Conservation (phyloP, 768 basidiomycete genomes). For the Leccinum pellstonianum region DNA sequence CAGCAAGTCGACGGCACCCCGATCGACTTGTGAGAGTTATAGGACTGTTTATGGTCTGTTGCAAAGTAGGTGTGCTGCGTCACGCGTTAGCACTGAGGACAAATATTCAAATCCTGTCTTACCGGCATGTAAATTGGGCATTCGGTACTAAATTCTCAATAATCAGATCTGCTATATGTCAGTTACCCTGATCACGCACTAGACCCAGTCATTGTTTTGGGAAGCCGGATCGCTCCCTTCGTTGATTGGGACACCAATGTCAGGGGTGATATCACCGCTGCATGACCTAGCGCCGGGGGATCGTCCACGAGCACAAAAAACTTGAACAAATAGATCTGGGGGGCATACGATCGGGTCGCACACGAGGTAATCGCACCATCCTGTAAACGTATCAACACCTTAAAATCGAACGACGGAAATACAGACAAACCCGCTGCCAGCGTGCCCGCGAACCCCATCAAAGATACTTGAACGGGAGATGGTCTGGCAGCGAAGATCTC, state of each 20-base stretch:
- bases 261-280: constrained; percentile 8
- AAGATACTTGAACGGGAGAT: constrained; percentile 47
- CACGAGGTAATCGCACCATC: constrained; percentile 49
- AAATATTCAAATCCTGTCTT: constrained; percentile 7
- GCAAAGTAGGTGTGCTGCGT: constrained; percentile 47
- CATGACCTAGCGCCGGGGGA: constrained; percentile 1
- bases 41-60: constrained; percentile 50
- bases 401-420: background rate
- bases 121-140: constrained; percentile 49
- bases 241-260: constrained; percentile 34
- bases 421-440: constrained; percentile 35
- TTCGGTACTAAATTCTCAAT: constrained; percentile 35
- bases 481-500: constrained; percentile 52
- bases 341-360: constrained; percentile 47
- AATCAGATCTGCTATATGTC: constrained; percentile 4
- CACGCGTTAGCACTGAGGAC: constrained; percentile 2
- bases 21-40: constrained; percentile 19
- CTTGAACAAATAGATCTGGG: constrained; percentile 35
- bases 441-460: constrained; percentile 54
- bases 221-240: constrained; percentile 44
- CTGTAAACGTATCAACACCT: constrained; percentile 22
- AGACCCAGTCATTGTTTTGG: constrained; percentile 39
- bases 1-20: constrained; percentile 30
- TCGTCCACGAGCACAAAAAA: constrained; percentile 26
- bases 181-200: constrained; percentile 33